These are phyloP conservation scores for Aspergillus oerlinghausenensis DNA, from an alignment of 2,329 filamentous ascomycete species.

Conservation along the genomic window DNA sequence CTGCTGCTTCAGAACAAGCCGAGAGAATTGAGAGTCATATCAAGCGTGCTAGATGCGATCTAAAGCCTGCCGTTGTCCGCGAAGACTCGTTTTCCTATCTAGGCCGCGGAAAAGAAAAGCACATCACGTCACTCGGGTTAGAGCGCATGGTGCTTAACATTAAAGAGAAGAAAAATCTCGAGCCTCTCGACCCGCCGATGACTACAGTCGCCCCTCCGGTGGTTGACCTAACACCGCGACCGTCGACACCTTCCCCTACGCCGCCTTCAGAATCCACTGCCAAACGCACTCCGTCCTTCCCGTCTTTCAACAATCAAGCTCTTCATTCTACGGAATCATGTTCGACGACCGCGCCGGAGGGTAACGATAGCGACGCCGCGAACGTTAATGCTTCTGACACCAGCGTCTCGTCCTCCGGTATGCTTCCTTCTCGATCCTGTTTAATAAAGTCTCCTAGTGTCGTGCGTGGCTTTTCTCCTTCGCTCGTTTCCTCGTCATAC, in stretches of 20 bases:
- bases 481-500: constrained; percentile 65
- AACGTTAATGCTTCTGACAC: constrained; percentile 51
- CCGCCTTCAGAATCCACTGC: constrained; percentile 27
- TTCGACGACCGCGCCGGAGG: constrained; percentile 50
- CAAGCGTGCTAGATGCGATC: constrained; percentile 59
- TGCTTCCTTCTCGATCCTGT: constrained; percentile 40
- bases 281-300: constrained; percentile 30
- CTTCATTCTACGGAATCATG: constrained; percentile 55
- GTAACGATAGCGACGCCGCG: constrained; percentile 42
- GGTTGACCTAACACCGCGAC: constrained; percentile 42
- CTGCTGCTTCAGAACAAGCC: constrained; percentile 61
- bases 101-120: constrained; percentile 71
- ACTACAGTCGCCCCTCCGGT: constrained; percentile 35
- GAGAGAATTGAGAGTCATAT: constrained; percentile 53
- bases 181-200: constrained; percentile 49
- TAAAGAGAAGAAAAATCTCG: constrained; percentile 71
- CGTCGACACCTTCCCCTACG: constrained; percentile 38
- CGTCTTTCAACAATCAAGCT: constrained; percentile 21
- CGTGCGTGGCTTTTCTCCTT: constrained; percentile 80
- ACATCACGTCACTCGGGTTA: constrained; percentile 87
- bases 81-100: constrained; percentile 55
- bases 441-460: constrained; percentile 62
- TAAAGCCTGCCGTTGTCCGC: constrained; percentile 48
- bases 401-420: constrained; percentile 54
- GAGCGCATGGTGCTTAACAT: constrained; percentile 94